These are phyloP conservation scores for Cerioporus squamosus DNA, from an alignment of 1,284 basidiomycete genomes.

Conservation along the genomic window DNA sequence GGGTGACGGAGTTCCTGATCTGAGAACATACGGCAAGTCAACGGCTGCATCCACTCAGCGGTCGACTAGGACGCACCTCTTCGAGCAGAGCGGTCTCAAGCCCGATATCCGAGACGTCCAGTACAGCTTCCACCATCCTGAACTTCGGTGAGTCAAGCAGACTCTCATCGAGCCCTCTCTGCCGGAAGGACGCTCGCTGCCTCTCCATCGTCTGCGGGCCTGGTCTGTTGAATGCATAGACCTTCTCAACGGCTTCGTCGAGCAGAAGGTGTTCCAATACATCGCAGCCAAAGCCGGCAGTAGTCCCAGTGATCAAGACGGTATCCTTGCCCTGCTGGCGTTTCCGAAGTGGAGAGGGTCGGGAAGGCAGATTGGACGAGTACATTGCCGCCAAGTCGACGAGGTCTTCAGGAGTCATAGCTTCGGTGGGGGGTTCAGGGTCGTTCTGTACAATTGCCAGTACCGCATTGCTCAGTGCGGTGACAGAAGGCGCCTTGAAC, in stretches of 20 bases:
- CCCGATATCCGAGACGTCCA: conserved; percentile 34
- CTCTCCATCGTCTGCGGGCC: conserved; percentile 17
- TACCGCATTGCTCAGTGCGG: conserved; percentile 31
- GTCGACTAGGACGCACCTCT: conserved; percentile 27
- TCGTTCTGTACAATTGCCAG: conserved; percentile 9
- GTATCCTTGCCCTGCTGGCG: conserved; percentile 3
- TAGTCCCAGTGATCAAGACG: conserved; percentile 32
- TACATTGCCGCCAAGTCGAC: conserved; percentile 8
- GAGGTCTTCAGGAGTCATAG: conserved; percentile 16
- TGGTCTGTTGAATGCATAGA: conserved; percentile 26
- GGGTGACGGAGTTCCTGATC: conserved; percentile 27
- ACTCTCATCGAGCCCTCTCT: conserved; percentile 32
- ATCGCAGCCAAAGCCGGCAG: conserved; percentile 26
- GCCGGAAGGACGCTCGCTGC: conserved; percentile 33
- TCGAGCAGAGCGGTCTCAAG: conserved; percentile 29
- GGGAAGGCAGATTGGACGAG: background rate
- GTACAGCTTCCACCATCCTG: conserved; percentile 38
- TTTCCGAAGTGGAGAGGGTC: background rate
- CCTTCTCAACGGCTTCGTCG: conserved; percentile 8
- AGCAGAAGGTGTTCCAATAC: conserved; percentile 19
- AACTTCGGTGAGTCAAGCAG: conserved; percentile 35
- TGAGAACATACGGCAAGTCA: background rate
- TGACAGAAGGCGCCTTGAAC: conserved; percentile 39
- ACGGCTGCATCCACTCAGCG: background rate
- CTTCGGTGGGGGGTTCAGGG: conserved; percentile 13